Evolutionary conservation across 192 early-diverging fungal species (phyloP).

Genomic region (Podila clonocystis): DNA sequence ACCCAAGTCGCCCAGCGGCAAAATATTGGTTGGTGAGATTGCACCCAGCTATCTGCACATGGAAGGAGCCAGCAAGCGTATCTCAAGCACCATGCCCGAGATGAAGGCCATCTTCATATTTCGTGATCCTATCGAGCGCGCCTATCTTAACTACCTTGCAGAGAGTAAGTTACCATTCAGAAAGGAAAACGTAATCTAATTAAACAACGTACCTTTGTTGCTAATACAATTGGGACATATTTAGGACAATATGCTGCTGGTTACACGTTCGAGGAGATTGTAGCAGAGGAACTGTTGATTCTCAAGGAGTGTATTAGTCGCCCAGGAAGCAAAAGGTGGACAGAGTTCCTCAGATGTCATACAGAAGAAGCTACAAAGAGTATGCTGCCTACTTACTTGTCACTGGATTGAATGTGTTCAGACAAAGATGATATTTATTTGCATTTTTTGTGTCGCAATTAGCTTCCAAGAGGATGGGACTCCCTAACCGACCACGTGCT

Average conservation of each 20-base stretch:
- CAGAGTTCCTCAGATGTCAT: slow-evolving; percentile 42
- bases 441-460: background rate
- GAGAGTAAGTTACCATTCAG: slow-evolving; percentile 24
- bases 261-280: slow-evolving; percentile 47
- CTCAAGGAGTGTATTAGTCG: slow-evolving; percentile 46
- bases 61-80: slow-evolving; percentile 53
- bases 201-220: no score
- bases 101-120: slow-evolving; percentile 61
- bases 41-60: slow-evolving; percentile 48
- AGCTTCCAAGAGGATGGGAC: slow-evolving; percentile 49
- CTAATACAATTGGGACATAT: background rate
- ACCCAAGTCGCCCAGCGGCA: slow-evolving; percentile 23
- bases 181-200: no score
- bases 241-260: slow-evolving; percentile 52
- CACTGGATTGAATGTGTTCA: background rate
- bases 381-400: slow-evolving; percentile 9
- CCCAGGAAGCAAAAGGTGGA: slow-evolving; percentile 47
- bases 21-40: slow-evolving; percentile 44
- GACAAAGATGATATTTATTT: background rate
- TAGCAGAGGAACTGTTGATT: slow-evolving; percentile 41
- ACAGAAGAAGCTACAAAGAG: slow-evolving; percentile 43
- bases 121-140: slow-evolving; percentile 60
- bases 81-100: slow-evolving; percentile 58
- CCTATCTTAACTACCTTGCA: slow-evolving; percentile 57
- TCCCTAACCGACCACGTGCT: slow-evolving; percentile 44